Evolutionary conservation across 163 green algal species (phyloP), one percentile per base, ranked within the genome.

Genomic region (Prototheca cutis): DNA sequence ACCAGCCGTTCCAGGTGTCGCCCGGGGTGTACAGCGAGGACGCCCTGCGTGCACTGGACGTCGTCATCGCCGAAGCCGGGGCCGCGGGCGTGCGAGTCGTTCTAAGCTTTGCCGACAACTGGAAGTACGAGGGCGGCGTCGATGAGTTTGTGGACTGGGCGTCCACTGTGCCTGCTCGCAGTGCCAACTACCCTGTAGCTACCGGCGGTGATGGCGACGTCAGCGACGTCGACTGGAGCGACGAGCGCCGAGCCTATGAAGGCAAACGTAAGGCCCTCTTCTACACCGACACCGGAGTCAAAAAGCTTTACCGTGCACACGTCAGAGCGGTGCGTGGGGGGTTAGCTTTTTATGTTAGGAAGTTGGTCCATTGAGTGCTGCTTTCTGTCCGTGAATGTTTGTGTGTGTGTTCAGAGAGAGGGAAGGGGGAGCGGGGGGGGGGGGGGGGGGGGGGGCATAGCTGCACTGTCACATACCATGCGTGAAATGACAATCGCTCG

Each of bases 41-140:
- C n/a, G 62, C 33, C 1, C 71, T 84, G 29, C 49, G 65, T 27
- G 74, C 47, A 0, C 61, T 89, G 45, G 81, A 89, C 66, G 72
- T 61, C 30, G 61, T 78, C 13, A 33, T 89, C n/a, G 75, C 80
- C 28, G 61, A 68, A n/a, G 74, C 80, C 4, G 63, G 66, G 47
- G 52, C 36, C n/a, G 48, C 61, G 24, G 66, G 71, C 6, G 25
- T 85, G 27, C 62, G 63, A 23, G 65, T 89, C 25, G 70, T 87
- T 13, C 52, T 89, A 18, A 81, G 62, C 5, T 66, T 90, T 4
- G 49, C 70, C 0, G 82, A 90, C 74, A 86, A 84, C 70, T 90
- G 83, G 82, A 83, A 83, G 67, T 79, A 81, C 56, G 4, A 5
- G 31, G 40, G 49, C 40, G 61, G 63, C 53, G 19, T 77, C 18